phyloP scores from a whole-genome alignment of 139 green algal genomes.

The Chlamydomonas schloesseri region DNA sequence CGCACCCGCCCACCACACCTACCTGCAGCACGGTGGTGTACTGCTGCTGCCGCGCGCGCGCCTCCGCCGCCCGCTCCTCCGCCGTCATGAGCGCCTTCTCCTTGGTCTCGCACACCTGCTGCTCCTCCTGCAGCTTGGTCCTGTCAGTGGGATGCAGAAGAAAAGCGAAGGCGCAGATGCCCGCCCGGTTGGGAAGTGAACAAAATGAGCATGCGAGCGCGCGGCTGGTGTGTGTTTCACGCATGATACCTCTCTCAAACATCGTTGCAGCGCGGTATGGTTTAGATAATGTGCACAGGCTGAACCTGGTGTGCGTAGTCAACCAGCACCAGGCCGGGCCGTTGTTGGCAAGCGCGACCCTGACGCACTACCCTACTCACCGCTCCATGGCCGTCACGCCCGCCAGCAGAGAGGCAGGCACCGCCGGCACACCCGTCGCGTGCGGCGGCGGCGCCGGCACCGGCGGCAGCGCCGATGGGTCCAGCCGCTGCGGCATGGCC shows the following conservation, averaged over 20 bases:
- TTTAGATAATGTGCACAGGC: too few species aligned
- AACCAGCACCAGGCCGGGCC: too few species aligned
- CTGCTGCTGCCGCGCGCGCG: conserved; percentile 49
- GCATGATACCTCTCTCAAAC: too few species aligned
- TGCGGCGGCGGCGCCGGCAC: not conserved
- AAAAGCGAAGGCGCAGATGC: too few species aligned
- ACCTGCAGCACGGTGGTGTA: conserved; percentile 64
- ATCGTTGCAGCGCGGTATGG: too few species aligned
- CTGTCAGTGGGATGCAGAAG: not conserved
- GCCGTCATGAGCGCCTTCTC: conserved; percentile 37
- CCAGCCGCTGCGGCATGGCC: not conserved
- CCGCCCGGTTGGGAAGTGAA: too few species aligned
- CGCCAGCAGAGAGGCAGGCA: not conserved
- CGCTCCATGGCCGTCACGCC: conserved; percentile 22
- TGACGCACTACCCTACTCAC: not conserved
- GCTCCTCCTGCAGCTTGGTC: conserved; percentile 41
- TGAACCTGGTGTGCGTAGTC: too few species aligned
- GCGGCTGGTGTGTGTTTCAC: too few species aligned
- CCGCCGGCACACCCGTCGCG: conserved; percentile 22
- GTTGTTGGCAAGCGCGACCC: too few species aligned
- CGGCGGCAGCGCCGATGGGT: not conserved
- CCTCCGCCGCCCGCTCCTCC: conserved; percentile 43
- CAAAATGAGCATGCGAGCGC: too few species aligned
- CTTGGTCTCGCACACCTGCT: conserved; percentile 27
- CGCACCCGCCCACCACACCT: conserved; percentile 33